Evolutionary conservation across 2,329 filamentous ascomycete genomes (phyloP).

Genomic region (Trichoderma sp.): DNA sequence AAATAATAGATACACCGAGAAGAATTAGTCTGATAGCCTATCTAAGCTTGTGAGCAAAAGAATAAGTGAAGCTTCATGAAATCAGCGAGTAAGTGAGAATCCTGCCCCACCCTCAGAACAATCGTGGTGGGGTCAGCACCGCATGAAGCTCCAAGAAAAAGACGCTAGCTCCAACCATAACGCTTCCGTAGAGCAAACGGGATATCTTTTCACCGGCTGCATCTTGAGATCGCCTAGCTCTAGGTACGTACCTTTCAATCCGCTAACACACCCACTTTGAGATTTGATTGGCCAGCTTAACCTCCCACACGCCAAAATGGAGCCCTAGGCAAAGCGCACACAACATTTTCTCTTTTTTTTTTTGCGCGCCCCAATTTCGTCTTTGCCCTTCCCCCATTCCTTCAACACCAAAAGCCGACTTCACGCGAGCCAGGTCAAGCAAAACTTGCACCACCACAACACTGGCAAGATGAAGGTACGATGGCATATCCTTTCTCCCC

Average conservation of each 20-base stretch:
- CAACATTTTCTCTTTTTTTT: conserved; percentile 46
- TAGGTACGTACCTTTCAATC: not conserved
- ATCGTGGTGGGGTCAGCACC: not conserved
- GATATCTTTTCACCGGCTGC: conserved; percentile 34
- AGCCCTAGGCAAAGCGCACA: conserved; percentile 46
- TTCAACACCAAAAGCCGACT: conserved; percentile 42
- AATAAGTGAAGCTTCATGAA: not conserved
- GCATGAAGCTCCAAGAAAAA: not conserved
- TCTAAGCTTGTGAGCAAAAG: not conserved
- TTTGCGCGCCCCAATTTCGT: conserved; percentile 45
- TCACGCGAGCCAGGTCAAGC: conserved; percentile 48
- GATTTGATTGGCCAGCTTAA: conserved; percentile 41
- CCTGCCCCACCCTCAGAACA: conserved; percentile 10
- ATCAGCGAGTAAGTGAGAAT: conserved; percentile 1
- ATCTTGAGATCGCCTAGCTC: not conserved
- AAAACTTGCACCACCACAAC: conserved; percentile 50
- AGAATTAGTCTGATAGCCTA: too few species aligned
- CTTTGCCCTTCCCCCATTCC: conserved; percentile 34
- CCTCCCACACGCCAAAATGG: conserved; percentile 34
- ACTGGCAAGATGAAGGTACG: conserved; percentile 56
- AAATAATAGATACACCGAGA: not conserved
- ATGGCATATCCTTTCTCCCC: not conserved
- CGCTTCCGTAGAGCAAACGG: not conserved
- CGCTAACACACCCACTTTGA: not conserved
- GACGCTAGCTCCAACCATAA: conserved; percentile 20